These are phyloP conservation scores for Aspergillus ellipticus DNA, from an alignment of 495 filamentous ascomycete genomes.

Conservation along the genomic window DNA sequence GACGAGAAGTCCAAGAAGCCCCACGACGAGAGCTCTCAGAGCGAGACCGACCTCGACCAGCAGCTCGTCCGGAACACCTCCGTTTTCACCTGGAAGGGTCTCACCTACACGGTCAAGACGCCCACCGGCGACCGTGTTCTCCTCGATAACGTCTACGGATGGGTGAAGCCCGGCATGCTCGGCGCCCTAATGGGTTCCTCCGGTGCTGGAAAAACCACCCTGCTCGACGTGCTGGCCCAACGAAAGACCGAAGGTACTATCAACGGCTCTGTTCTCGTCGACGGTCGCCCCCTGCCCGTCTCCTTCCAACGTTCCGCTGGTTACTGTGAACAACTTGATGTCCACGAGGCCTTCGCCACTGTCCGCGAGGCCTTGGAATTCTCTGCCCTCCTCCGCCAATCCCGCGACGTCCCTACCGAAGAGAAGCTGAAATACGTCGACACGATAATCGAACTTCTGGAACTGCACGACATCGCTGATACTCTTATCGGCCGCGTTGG, in stretches of 20 bases:
- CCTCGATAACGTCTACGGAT: slow-evolving; percentile 78
- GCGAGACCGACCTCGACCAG: slow-evolving; percentile 16
- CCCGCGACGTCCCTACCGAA: slow-evolving; percentile 40
- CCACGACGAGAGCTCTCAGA: slow-evolving; percentile 9
- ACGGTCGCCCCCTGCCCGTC: slow-evolving; percentile 69
- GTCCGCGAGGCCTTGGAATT: slow-evolving; percentile 62
- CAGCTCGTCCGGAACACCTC: slow-evolving; percentile 48
- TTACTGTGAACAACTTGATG: slow-evolving; percentile 59
- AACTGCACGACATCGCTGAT: slow-evolving; percentile 53
- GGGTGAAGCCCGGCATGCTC: slow-evolving; percentile 82
- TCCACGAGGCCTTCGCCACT: slow-evolving; percentile 56
- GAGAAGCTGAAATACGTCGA: slow-evolving; percentile 62
- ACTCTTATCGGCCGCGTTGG: slow-evolving; percentile 53
- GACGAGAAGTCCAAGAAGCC: slow-evolving; percentile 19
- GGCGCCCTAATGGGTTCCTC: slow-evolving; percentile 69
- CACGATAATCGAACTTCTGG: slow-evolving; percentile 55
- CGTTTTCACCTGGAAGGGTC: slow-evolving; percentile 60
- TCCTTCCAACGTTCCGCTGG: slow-evolving; percentile 74
- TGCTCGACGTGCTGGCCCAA: slow-evolving; percentile 53
- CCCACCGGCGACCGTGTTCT: slow-evolving; percentile 44
- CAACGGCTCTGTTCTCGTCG: slow-evolving; percentile 78
- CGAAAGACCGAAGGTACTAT: slow-evolving; percentile 86
- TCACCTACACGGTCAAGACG: slow-evolving; percentile 51
- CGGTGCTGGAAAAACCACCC: slow-evolving; percentile 62
- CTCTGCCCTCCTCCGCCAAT: slow-evolving; percentile 55